A percentile compares a stretch with the other conserved stretches of the same genome.
Conservation (phyloP, 768 basidiomycete genomes). For the Tulasnella calospora region DNA sequence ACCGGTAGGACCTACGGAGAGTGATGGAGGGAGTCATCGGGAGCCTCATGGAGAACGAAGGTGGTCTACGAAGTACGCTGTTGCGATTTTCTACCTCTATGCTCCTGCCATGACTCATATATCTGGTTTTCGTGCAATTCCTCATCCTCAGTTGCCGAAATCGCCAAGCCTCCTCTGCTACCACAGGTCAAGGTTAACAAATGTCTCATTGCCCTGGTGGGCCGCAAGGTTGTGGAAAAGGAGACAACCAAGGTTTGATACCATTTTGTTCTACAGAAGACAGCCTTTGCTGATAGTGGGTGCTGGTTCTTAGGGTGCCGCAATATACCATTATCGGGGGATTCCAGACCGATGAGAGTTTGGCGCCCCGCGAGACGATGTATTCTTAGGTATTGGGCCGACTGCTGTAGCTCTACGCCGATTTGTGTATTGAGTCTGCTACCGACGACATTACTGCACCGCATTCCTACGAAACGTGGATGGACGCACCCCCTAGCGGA, state of each 20-base stretch:
- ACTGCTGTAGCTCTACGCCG: not conserved
- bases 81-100: not conserved
- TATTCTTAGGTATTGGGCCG: not conserved
- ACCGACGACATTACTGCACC: not conserved
- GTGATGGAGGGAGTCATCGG: slow-evolving; percentile 79
- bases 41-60: slow-evolving; percentile 60
- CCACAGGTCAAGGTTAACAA: slow-evolving; percentile 90
- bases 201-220: slow-evolving; percentile 85
- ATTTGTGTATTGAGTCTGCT: not conserved
- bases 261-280: not conserved
- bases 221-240: slow-evolving; percentile 77
- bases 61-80: slow-evolving; percentile 60
- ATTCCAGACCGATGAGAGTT: slow-evolving; percentile 13
- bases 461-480: not conserved
- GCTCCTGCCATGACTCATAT: not conserved
- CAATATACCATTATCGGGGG: slow-evolving; percentile 19
- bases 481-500: not conserved
- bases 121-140: not conserved
- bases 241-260: slow-evolving; percentile 31
- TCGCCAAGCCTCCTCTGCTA: slow-evolving; percentile 73
- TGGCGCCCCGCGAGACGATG: not conserved
- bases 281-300: not conserved
- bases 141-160: slow-evolving; percentile 56
- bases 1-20: slow-evolving; percentile 57
- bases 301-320: slow-evolving; percentile 21